Evolutionary conservation across 129 eudicot species (phyloP), one percentile per base, ranked within the genome.

Genomic region (Tagetes erecta): DNA sequence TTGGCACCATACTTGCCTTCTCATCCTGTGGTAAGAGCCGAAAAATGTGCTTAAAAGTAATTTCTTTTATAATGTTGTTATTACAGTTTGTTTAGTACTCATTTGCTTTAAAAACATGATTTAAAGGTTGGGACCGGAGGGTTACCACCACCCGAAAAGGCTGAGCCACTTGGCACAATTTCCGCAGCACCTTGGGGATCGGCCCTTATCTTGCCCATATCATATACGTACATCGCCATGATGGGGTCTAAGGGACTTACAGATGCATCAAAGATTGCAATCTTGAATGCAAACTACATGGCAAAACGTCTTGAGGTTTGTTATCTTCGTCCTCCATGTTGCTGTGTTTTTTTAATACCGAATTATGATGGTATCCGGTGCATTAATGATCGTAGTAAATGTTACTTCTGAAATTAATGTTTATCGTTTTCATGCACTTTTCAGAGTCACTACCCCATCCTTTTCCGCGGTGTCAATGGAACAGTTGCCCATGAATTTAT

Each of bases 151-250:
- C 93, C 98, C 0, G 93, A 90, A 9, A 58, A 67, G 77, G 14
- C 58, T 37, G 75, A 88, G 65, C 98, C 98, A 27, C 97, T 94
- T 51, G 98, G 98, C 79, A 82, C 96, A 37, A 94, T 94, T 45
- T 85, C 98, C 27, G 98, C 98, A 20, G 98, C 98, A 69, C 98
- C 98, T 34, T 94, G 98, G 98, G 98, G 98, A 30, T 94, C 98
- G 34, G 97, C 98, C 2, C 96, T 94, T 56, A 94, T 94, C 74
- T 86, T 94, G 85, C 98, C 98, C 34, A 94, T 94, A 34, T 94
- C 98, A 41, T 94, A 94, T 75, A 86, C 98, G 63, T 94, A 94
- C 89, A 94, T 94, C 70, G 89, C 96, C 80, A 94, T 94, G 98
- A 94, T 94, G 98, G 98, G 98, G 31, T 94, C 98, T 8, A 64